Percentiles rank a stretch among this genome's conserved stretches.
Conservation (phyloP, 208 protist species). For the Acanthamoeba culbertsoni region DNA sequence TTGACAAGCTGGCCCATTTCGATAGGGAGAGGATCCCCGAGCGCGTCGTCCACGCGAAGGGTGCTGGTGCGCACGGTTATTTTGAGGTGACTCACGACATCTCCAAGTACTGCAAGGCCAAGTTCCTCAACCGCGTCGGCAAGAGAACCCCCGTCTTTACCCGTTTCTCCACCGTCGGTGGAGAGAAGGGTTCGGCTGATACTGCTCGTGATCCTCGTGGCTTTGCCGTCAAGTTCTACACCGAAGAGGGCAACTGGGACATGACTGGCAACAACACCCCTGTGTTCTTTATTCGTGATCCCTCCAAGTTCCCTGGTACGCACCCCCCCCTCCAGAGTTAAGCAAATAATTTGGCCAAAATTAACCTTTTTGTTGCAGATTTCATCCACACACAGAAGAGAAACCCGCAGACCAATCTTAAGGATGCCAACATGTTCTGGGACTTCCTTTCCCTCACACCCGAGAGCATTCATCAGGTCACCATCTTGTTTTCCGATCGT, state of each 20-base stretch:
- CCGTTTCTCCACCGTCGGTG: constrained; percentile 88
- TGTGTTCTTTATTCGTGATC: constrained; percentile 86
- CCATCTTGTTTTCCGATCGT: constrained; percentile 81
- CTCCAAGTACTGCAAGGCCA: constrained; percentile 81
- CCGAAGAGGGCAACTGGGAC: constrained; percentile 88
- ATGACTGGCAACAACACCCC: constrained; percentile 86
- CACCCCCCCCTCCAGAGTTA: not conserved
- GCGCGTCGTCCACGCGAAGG: constrained; percentile 77
- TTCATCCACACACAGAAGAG: constrained; percentile 88
- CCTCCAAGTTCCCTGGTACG: constrained; percentile 72
- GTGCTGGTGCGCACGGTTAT: constrained; percentile 81
- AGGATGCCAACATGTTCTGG: constrained; percentile 81
- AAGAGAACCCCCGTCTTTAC: constrained; percentile 84
- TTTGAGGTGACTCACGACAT: constrained; percentile 84
- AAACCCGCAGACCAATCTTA: constrained; percentile 83
- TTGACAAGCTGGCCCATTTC: constrained; percentile 86
- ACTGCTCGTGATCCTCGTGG: constrained; percentile 81
- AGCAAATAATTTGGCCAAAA: not conserved
- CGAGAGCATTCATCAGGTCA: constrained; percentile 85
- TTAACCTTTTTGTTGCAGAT: constrained; percentile 64
- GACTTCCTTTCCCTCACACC: constrained; percentile 83
- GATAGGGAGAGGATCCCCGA: constrained; percentile 85
- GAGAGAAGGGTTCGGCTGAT: constrained; percentile 82
- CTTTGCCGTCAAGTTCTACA: constrained; percentile 87
- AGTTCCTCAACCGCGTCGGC: constrained; percentile 82